Percentiles rank a stretch among this genome's conserved stretches.
Conservation (phyloP, 2,329 filamentous ascomycete genomes). For the Neodidymelliopsis sp. region DNA sequence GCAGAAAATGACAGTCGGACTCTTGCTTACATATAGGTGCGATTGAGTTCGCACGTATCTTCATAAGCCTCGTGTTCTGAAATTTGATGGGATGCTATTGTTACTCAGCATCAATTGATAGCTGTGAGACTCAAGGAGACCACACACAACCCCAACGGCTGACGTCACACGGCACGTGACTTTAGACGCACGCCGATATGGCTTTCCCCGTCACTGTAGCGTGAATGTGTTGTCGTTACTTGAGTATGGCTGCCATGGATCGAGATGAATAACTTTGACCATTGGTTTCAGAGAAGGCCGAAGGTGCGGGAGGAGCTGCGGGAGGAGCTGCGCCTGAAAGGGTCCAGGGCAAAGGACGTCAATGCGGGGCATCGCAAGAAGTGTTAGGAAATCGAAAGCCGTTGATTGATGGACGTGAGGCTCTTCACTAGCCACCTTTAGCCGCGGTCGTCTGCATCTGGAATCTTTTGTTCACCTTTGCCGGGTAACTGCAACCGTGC, state of each 20-base stretch:
- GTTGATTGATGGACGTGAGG: constrained; percentile 19
- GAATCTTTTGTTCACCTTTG: constrained; percentile 13
- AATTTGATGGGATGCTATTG: no score
- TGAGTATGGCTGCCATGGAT: no score
- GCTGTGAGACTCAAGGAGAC: no score
- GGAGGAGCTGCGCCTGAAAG: neutral
- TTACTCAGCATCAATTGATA: no score
- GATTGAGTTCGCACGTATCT: no score
- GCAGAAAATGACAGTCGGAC: no score
- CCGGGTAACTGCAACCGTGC: constrained; percentile 14
- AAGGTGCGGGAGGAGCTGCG: neutral
- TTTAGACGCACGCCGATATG: neutral
- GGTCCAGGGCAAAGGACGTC: neutral
- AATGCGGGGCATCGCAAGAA: neutral
- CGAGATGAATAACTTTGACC: no score
- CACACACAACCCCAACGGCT: neutral
- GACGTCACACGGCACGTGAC: constrained; percentile 4
- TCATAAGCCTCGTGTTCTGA: no score
- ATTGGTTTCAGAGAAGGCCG: no score
- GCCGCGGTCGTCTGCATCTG: constrained; percentile 13
- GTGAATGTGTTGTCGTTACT: no score
- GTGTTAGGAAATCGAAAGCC: constrained; percentile 3
- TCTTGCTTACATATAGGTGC: no score
- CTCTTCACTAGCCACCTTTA: constrained; percentile 12
- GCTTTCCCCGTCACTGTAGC: neutral